A percentile compares a stretch with the other conserved stretches of the same genome.
Conservation (phyloP, 257 asterid genomes). For the Misopates orontium region DNA sequence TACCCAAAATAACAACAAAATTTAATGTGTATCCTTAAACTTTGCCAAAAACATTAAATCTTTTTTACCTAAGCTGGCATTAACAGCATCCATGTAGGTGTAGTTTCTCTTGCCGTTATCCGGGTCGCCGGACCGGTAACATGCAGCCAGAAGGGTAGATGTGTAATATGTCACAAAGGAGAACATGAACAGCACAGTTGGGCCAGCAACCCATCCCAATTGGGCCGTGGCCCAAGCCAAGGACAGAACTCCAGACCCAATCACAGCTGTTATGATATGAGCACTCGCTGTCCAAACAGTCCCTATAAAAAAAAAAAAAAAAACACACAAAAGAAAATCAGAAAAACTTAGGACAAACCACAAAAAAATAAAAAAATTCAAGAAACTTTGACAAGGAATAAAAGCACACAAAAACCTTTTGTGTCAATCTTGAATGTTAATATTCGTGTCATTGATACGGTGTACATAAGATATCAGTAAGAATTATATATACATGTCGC, state of each 20-base stretch:
- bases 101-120: conserved; percentile 31
- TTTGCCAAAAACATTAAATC: background rate
- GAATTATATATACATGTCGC: no score
- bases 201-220: conserved; percentile 37
- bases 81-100: conserved; percentile 38
- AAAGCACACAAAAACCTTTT: no score
- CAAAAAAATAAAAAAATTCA: background rate
- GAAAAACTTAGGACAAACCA: background rate
- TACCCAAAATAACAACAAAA: no score
- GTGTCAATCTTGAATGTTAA: no score
- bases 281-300: conserved; percentile 35
- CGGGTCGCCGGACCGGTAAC: conserved; percentile 28
- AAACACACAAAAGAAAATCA: conserved; percentile 11
- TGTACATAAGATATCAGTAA: no score
- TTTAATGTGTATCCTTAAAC: background rate
- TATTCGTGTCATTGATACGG: no score
- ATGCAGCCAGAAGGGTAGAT: conserved; percentile 29
- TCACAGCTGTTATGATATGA: conserved; percentile 35
- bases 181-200: conserved; percentile 33
- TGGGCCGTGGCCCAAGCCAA: conserved; percentile 39
- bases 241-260: conserved; percentile 36
- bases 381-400: no score
- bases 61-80: conserved; percentile 25
- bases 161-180: conserved; percentile 35
- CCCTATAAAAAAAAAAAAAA: conserved; percentile 21